A percentile compares a stretch with the other conserved stretches of the same genome.
Evolutionary conservation across 306 rosid genomes (phyloP).

Genomic region (Gynostemma pentaphyllum): DNA sequence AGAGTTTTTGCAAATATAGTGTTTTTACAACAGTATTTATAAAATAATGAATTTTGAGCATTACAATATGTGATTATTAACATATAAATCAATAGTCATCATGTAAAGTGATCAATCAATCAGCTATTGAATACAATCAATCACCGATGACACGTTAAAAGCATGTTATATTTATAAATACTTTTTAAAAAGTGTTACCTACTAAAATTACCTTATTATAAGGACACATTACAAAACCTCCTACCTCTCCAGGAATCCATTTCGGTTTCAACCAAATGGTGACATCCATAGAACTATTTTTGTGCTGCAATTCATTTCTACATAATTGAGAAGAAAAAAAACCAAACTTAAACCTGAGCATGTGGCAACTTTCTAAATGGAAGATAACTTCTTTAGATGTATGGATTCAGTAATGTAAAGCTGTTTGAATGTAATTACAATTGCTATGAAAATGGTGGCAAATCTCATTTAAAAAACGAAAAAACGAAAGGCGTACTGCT

Average conservation of each 20-base stretch:
- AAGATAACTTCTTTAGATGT: neutral
- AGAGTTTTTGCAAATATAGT: too few relatives aligned
- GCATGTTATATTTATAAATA: too few relatives aligned
- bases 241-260: conserved; percentile 94
- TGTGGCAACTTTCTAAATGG: neutral
- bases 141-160: too few relatives aligned
- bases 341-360: conserved; percentile 1
- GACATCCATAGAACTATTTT: conserved; percentile 27
- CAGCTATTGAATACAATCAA: too few relatives aligned
- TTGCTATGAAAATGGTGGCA: neutral
- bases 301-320: conserved; percentile 35
- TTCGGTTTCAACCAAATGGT: conserved; percentile 64
- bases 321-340: conserved; percentile 10
- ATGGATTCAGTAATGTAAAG: neutral
- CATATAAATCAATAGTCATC: too few relatives aligned
- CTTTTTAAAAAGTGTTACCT: neutral
- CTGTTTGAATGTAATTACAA: neutral
- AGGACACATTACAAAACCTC: neutral
- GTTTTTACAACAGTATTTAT: too few relatives aligned
- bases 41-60: too few relatives aligned
- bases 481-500: neutral
- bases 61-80: too few relatives aligned
- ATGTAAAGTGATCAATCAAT: too few relatives aligned
- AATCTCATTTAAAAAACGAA: neutral
- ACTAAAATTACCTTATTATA: neutral